phyloP scores from a whole-genome alignment of 176 grass and related monocot species.

The Lolium multiflorum region DNA sequence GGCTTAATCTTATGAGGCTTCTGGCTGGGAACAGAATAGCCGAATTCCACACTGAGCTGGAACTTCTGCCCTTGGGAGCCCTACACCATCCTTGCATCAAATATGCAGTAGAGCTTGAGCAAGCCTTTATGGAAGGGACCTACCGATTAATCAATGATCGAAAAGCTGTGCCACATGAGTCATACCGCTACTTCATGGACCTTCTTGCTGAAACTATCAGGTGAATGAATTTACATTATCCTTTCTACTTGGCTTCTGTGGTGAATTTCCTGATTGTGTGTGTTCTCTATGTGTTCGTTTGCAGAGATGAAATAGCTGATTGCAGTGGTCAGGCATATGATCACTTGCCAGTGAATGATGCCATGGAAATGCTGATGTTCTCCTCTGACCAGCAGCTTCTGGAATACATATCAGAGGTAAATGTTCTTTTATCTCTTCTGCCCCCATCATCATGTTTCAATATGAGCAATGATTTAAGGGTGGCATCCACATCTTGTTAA shows the following conservation, averaged over 20 bases:
- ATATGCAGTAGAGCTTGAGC: slow-evolving; percentile 69
- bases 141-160: slow-evolving; percentile 55
- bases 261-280: slow-evolving; percentile 33
- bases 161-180: slow-evolving; percentile 70
- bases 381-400: slow-evolving; percentile 72
- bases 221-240: slow-evolving; percentile 31
- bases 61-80: slow-evolving; percentile 62
- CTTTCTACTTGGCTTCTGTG: slow-evolving; percentile 1
- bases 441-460: neutral
- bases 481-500: neutral
- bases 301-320: slow-evolving; percentile 83
- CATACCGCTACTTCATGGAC: slow-evolving; percentile 76
- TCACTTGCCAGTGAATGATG: slow-evolving; percentile 63
- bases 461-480: neutral
- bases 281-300: neutral
- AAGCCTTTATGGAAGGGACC: slow-evolving; percentile 78
- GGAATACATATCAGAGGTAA: slow-evolving; percentile 80
- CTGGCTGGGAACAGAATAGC: slow-evolving; percentile 77
- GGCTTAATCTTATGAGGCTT: slow-evolving; percentile 77
- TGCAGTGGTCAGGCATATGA: slow-evolving; percentile 81
- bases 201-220: slow-evolving; percentile 72
- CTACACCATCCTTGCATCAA: slow-evolving; percentile 78
- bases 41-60: slow-evolving; percentile 85
- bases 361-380: slow-evolving; percentile 76
- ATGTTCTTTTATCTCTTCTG: neutral